Evolutionary conservation across 2,329 filamentous ascomycete species (phyloP).

Genomic region (Talaromyces rugulosus): DNA sequence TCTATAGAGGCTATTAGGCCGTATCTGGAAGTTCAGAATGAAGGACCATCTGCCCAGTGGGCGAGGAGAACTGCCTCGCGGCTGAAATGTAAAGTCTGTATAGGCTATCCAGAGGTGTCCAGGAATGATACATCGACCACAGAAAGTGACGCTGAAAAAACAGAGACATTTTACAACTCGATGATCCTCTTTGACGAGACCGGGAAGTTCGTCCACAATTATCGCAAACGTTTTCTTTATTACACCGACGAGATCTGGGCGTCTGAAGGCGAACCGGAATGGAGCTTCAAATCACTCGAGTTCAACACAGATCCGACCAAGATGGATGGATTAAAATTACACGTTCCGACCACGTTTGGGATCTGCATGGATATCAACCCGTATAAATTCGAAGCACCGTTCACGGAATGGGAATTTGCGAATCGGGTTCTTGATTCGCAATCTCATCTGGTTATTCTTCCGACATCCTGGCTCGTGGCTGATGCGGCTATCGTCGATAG

Average conservation of each 20-base stretch:
- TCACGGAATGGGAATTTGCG: conserved; percentile 58
- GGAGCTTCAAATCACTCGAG: conserved; percentile 26
- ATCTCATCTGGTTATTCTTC: conserved; percentile 53
- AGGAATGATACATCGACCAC: not conserved
- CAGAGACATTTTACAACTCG: conserved; percentile 52
- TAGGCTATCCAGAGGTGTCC: conserved; percentile 58
- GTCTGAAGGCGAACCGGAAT: conserved; percentile 43
- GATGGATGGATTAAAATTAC: not conserved
- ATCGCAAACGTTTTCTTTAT: conserved; percentile 63
- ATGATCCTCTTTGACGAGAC: conserved; percentile 54
- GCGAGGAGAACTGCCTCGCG: conserved; percentile 52
- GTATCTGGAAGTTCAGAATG: conserved; percentile 55
- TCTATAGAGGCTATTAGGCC: conserved; percentile 54
- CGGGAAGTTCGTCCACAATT: conserved; percentile 55
- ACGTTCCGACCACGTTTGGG: conserved; percentile 41
- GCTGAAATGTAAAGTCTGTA: conserved; percentile 57
- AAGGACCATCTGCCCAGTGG: conserved; percentile 55
- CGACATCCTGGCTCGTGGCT: conserved; percentile 61
- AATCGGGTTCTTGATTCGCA: conserved; percentile 47
- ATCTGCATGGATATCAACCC: conserved; percentile 59
- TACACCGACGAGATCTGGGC: conserved; percentile 66
- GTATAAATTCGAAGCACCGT: conserved; percentile 57
- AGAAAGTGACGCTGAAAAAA: not conserved
- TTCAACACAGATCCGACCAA: conserved; percentile 3
- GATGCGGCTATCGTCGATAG: conserved; percentile 47